phyloP scores from a whole-genome alignment of 148 eudicot genomes.

The Selenicereus undatus region DNA sequence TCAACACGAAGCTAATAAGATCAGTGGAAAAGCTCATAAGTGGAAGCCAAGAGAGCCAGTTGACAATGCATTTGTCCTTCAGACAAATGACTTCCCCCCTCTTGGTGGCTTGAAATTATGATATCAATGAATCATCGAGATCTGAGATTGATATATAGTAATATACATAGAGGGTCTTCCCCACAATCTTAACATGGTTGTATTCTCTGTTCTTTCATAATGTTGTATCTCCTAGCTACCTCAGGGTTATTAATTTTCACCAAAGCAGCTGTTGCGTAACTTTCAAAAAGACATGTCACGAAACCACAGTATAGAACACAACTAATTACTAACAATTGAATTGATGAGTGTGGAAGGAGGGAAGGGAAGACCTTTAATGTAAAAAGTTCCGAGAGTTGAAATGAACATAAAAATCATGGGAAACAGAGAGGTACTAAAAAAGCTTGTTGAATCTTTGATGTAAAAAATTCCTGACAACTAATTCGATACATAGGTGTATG shows the following conservation, averaged over 20 bases:
- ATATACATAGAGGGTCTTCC: neutral
- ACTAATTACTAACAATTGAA: too few species aligned
- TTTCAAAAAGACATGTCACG: too few species aligned
- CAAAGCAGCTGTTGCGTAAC: neutral
- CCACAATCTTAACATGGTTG: neutral
- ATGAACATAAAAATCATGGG: too few species aligned
- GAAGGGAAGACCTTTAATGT: too few species aligned
- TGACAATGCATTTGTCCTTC: constrained; percentile 15
- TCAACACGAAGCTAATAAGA: constrained; percentile 13
- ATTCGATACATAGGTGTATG: too few species aligned
- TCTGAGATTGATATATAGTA: neutral
- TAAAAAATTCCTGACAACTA: too few species aligned
- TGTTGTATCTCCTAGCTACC: constrained; percentile 5
- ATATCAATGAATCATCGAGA: neutral
- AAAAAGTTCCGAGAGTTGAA: too few species aligned
- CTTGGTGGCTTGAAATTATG: constrained; percentile 31
- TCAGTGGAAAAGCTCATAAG: constrained; percentile 8
- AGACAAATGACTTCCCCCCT: constrained; percentile 37
- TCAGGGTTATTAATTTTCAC: neutral
- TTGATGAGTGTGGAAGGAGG: too few species aligned
- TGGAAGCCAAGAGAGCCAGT: constrained; percentile 6
- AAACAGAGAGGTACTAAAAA: too few species aligned
- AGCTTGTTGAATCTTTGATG: too few species aligned
- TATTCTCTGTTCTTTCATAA: neutral
- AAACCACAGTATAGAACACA: too few species aligned